These are phyloP conservation scores for Lactarius sp. DNA, from an alignment of 768 basidiomycete species.

Conservation along the genomic window DNA sequence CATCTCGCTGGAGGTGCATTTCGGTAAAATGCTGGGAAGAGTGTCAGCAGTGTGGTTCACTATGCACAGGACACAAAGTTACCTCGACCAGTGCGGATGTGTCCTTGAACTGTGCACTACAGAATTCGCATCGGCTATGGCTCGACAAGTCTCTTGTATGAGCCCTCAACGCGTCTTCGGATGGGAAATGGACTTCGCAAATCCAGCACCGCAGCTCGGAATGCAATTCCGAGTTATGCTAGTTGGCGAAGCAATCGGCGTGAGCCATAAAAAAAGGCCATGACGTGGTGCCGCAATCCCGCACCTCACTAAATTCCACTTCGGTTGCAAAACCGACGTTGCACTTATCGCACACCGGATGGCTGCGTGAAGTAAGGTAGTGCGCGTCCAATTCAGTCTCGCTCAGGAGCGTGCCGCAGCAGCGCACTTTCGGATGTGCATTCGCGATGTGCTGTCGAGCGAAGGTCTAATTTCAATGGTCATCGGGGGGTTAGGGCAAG, in stretches of 20 bases:
- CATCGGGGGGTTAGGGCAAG: background rate
- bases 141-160: slow-evolving; percentile 8
- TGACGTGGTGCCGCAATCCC: background rate
- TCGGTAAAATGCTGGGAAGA: slow-evolving; percentile 17
- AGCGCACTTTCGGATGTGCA: slow-evolving; percentile 21
- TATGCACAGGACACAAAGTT: background rate
- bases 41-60: background rate
- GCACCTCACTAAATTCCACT: slow-evolving; percentile 15
- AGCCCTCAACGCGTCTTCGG: slow-evolving; percentile 10
- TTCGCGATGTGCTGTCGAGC: slow-evolving; percentile 14
- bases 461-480: background rate
- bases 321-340: slow-evolving; percentile 17
- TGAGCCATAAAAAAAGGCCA: background rate
- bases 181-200: slow-evolving; percentile 14
- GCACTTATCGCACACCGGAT: slow-evolving; percentile 15
- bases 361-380: slow-evolving; percentile 21
- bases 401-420: slow-evolving; percentile 16
- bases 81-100: slow-evolving; percentile 24
- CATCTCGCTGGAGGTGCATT: slow-evolving; percentile 8
- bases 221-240: slow-evolving; percentile 20
- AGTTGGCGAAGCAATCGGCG: background rate
- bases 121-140: slow-evolving; percentile 24
- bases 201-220: slow-evolving; percentile 14
- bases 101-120: slow-evolving; percentile 20
- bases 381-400: slow-evolving; percentile 22